Conservation (phyloP, 768 basidiomycete species). For the Rhodotorula toruloides region DNA sequence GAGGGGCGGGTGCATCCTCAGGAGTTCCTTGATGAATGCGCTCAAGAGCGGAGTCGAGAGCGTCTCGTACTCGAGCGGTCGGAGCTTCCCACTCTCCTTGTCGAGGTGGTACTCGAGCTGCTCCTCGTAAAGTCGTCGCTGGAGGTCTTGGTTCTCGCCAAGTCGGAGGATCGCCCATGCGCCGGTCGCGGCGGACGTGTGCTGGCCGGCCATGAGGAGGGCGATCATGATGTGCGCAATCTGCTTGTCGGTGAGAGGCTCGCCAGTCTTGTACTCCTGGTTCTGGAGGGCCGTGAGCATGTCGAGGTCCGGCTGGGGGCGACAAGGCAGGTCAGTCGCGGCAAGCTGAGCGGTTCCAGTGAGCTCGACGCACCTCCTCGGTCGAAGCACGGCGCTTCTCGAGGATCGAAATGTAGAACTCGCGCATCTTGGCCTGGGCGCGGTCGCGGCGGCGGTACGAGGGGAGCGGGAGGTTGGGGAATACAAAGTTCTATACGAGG, state of each 20-base stretch:
- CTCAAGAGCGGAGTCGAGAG: slow-evolving; percentile 80
- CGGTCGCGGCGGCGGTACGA: slow-evolving; percentile 82
- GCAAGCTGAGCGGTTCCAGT: background rate
- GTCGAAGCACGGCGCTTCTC: slow-evolving; percentile 60
- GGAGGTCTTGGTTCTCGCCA: slow-evolving; percentile 66
- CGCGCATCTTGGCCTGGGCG: slow-evolving; percentile 87
- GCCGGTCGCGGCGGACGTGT: slow-evolving; percentile 87
- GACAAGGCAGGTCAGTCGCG: background rate
- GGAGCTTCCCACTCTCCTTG: slow-evolving; percentile 64
- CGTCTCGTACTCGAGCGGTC: slow-evolving; percentile 77
- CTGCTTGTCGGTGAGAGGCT: slow-evolving; percentile 72
- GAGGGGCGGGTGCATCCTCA: slow-evolving; percentile 88
- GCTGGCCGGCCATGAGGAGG: slow-evolving; percentile 97
- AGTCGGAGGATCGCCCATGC: slow-evolving; percentile 87
- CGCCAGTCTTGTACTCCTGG: slow-evolving; percentile 77
- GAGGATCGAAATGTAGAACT: slow-evolving; percentile 86
- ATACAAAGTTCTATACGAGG: slow-evolving; percentile 65
- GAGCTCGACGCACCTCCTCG: slow-evolving; percentile 48
- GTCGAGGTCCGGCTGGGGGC: slow-evolving; percentile 65
- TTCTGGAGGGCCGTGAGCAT: slow-evolving; percentile 84
- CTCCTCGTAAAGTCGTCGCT: slow-evolving; percentile 81
- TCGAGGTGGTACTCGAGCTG: slow-evolving; percentile 67
- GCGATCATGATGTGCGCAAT: slow-evolving; percentile 99
- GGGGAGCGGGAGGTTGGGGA: slow-evolving; percentile 84
- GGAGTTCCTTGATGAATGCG: slow-evolving; percentile 84